Evolutionary conservation across 2,329 filamentous ascomycete species (phyloP), one percentile per base, ranked within the genome.

Genomic region (Aspergillus costaricaensis): DNA sequence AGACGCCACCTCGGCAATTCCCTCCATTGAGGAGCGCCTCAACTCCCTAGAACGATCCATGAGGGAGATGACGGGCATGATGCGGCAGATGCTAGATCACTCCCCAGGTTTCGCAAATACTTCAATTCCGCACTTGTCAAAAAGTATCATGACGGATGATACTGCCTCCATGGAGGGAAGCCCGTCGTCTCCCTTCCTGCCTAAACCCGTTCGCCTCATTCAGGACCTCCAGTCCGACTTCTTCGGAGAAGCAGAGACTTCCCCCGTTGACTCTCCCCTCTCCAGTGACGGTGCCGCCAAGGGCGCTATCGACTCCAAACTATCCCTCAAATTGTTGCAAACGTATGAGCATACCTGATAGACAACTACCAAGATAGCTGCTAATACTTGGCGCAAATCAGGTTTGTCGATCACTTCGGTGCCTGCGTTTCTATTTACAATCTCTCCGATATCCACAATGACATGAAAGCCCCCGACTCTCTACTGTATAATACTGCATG

Each of bases 401-500:
- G 71, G 54, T 73, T 73, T 49, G 65, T 73, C 19, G 71, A 72
- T 48, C 70, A 74, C 59, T 75, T 74, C 44, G 71, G 72, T 12
- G 63, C 67, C 4, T 72, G 70, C 68, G 63, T 75, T 19, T 72
- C 72, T 12, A 69, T 74, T 59, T 65, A 74, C 61, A 68, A 64
- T 54, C 58, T 65, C 14, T 68, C 71, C 21, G 68, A 69, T 61
- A 66, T 75, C 10, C 72, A 73, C 17, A 57, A 58, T 36, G 62
- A 65, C 39, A 56, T 66, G 47, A 47, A 54, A 48, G 63, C 65
- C 25, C 64, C 67, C 21, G 65, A 74, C 62, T 70, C 72, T 3
- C 64, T 75, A 15, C 66, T 75, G 19, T 74, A 73, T 60, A 74
- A 68, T 44, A 74, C 72, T 14, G 72, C 72, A 17, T 75, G 72